phyloP scores from a whole-genome alignment of 371 early-diverging fungal species.

The Phascolomyces articulosus region DNA sequence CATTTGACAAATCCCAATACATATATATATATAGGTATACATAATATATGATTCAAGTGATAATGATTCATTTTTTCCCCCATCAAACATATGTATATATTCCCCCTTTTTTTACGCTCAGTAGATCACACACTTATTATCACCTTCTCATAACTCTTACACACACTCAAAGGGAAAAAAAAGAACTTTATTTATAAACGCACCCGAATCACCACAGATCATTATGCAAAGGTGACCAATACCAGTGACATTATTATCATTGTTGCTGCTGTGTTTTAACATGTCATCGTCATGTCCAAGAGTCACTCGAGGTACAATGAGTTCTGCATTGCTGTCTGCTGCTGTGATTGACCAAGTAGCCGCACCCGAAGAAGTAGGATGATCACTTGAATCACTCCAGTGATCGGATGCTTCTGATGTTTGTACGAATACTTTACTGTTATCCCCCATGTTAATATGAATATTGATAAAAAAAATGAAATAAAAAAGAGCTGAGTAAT shows the following conservation, averaged over 20 bases:
- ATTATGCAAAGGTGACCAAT: constrained; percentile 52
- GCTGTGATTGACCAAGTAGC: constrained; percentile 10
- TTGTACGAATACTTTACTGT: constrained; percentile 11
- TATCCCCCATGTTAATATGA: constrained; percentile 3
- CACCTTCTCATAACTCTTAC: neutral
- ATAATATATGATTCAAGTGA: too few species aligned
- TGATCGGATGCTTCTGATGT: constrained; percentile 6
- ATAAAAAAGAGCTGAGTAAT: neutral
- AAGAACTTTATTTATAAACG: too few species aligned
- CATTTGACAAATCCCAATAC: too few species aligned
- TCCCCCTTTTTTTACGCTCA: too few species aligned
- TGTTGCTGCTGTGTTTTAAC: neutral
- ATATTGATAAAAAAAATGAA: neutral
- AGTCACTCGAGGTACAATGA: constrained; percentile 17
- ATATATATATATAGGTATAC: neutral
- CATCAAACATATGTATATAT: too few species aligned
- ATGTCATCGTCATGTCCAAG: neutral
- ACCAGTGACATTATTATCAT: neutral
- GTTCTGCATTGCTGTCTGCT: constrained; percentile 15
- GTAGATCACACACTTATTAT: neutral
- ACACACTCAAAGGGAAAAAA: constrained; percentile 1
- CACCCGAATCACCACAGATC: constrained; percentile 65
- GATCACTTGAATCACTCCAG: neutral
- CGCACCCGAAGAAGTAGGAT: neutral
- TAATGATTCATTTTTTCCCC: too few species aligned